Evolutionary conservation across 371 early-diverging fungal genomes (phyloP), one percentile per base, ranked within the genome.

Genomic region (Rhizopus stolonifer): DNA sequence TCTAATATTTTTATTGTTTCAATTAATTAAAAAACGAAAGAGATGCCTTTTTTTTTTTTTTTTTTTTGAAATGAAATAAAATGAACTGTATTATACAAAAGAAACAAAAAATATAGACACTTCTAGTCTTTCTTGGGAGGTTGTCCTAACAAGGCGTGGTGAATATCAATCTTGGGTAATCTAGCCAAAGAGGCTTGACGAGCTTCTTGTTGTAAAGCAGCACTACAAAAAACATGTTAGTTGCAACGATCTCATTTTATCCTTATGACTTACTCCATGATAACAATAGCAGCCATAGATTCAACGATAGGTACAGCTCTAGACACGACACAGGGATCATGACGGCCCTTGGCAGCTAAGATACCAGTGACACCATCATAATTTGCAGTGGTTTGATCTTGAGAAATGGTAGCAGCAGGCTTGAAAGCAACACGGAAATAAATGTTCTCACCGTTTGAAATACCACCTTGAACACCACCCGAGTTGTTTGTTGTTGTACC

Each of bases 361-460:
- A 80, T 79, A 26, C 97, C 97, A 26, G 69, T 74, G 0, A 64
- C 69, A 59, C 97, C 98, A 39, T 83, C 83, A 66, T 95, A 96
- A 14, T 85, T 88, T 32, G 93, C 84, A 0, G 97, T 96, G 32
- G 71, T 60, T 67, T 98, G 98, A 51, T 87, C 87, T 64, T 86
- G 88, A 23, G 89, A 87, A 49, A 98, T 98, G 4, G 98, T 98
- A 8, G 98, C 98, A 4, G 94, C 87, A 23, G 97, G 93, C 69
- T 98, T 96, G 79, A 98, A 98, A 1, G 93, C 97, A 21, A 96
- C 94, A 57, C 92, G 86, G 82, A 98, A 98, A 78, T 95, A 96
- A 40, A 98, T 89, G 64, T 84, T 75, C 67, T 96, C 95, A 42
- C 98, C 98, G 61, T 98, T 98, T 45, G 90, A 80, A 48, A 98